Evolutionary conservation across 495 filamentous ascomycete genomes (phyloP), one percentile per base, ranked within the genome.

Genomic region (Cenococcum geophilum): DNA sequence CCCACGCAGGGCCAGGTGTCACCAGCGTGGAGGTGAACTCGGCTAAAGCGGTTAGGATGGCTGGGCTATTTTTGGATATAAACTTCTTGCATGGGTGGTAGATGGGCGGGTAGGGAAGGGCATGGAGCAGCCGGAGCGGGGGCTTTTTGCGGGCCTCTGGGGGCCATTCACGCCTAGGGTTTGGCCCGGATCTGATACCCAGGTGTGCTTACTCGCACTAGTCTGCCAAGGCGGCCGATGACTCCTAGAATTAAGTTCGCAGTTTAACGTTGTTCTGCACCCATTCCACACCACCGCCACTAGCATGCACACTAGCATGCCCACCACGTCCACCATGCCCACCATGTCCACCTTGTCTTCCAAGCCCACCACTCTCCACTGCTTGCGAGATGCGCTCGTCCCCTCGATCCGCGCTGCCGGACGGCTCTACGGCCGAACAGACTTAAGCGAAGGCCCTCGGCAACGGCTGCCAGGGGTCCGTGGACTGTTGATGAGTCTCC

Each of bases 1-100:
- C 14, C 58, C 59, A 59, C 64, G 64, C 64, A 62, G 59, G 64
- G 64, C 51, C 59, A 59, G 53, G 58, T 55, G 51, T 48, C 52
- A 53, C 63, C 43, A 55, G 47, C 52, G 61, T 58, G 34, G 59
- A 61, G 54, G 63, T 66, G 6, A 45, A 45, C 3, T 45, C 40
- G 11, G 40, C 11, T 18, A 45, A 45, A 45, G 40, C 27, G 27
- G 27, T 25, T 21, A 37, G 18, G 16, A 32, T 32, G 27, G 27
- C 6, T 32, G 6, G 4, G 16, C 56, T 62, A 62, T 56, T 53
- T 48, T 40, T 63, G 62, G 56, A 56, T 42, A 67, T 67, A 67
- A 60, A 62, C 64, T 63, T 56, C 6, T 32, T 2, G 27, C 27
- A 32, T 32, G 27, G 27, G 27, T 6, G 27, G 27, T n/a, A 32